phyloP scores from a whole-genome alignment of 179 eudicot species.

The Drosera spatulata region DNA sequence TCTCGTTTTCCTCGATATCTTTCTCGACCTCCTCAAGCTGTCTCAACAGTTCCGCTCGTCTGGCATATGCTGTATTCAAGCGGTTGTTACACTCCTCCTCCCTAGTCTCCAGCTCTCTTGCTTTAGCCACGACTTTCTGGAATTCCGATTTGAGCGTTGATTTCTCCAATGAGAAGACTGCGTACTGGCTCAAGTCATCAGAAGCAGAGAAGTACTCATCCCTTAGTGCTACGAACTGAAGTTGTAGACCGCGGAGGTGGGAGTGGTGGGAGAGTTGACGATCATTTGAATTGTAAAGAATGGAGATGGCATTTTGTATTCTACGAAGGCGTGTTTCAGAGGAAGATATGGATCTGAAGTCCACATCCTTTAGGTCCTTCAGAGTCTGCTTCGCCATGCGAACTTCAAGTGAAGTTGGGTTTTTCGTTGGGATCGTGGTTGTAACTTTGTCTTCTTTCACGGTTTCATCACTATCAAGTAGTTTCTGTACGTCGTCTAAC shows the following conservation, averaged over 20 bases:
- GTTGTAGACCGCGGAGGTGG: slow-evolving; percentile 7
- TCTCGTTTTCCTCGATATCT: slow-evolving; percentile 19
- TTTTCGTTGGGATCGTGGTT: slow-evolving; percentile 2
- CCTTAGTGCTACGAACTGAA: slow-evolving; percentile 9
- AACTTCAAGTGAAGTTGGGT: slow-evolving; percentile 7
- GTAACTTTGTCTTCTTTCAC: slow-evolving; percentile 2
- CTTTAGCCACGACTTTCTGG: slow-evolving; percentile 19
- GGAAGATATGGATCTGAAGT: slow-evolving; percentile 12
- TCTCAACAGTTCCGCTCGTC: slow-evolving; percentile 26
- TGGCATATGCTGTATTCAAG: slow-evolving; percentile 7
- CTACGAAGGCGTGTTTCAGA: slow-evolving; percentile 12
- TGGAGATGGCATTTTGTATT: slow-evolving; percentile 20
- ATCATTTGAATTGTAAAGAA: slow-evolving; percentile 8
- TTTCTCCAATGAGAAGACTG: slow-evolving; percentile 9
- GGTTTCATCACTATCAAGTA: slow-evolving; percentile 8
- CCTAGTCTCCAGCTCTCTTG: slow-evolving; percentile 18
- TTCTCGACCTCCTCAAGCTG: slow-evolving; percentile 23
- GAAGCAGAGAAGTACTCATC: slow-evolving; percentile 18
- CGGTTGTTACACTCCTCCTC: slow-evolving; percentile 15
- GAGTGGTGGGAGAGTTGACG: slow-evolving; percentile 1
- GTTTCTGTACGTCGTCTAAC: slow-evolving; percentile 8
- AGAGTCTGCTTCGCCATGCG: slow-evolving; percentile 22
- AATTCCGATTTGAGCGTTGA: slow-evolving; percentile 13
- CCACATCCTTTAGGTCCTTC: slow-evolving; percentile 14
- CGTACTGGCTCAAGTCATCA: slow-evolving; percentile 18